A percentile compares a stretch with the other conserved stretches of the same genome.
phyloP scores from a whole-genome alignment of 2,329 filamentous ascomycete genomes.

The Microascus cirrosus region DNA sequence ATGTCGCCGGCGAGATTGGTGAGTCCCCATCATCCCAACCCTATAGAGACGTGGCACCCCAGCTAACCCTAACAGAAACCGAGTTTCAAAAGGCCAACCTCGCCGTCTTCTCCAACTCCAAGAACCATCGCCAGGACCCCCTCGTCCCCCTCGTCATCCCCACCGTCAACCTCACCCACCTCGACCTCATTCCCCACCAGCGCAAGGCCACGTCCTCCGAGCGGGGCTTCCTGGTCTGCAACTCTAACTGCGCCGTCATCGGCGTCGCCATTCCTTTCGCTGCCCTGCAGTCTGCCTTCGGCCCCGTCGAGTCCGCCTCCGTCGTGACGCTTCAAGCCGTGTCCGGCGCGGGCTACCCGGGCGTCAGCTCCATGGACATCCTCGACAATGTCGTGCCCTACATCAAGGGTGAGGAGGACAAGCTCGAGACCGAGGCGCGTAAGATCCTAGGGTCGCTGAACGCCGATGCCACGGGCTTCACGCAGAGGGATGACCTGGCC shows the following conservation, averaged over 20 bases:
- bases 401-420: constrained; percentile 90
- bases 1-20: constrained; percentile 89
- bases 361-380: constrained; percentile 88
- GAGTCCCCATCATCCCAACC: constrained; percentile 18
- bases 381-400: constrained; percentile 93
- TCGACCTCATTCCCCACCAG: constrained; percentile 84
- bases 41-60: background rate
- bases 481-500: constrained; percentile 61
- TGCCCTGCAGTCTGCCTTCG: constrained; percentile 77
- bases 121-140: constrained; percentile 89
- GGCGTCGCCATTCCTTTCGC: constrained; percentile 92
- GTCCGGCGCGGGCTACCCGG: constrained; percentile 83
- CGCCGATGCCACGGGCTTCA: constrained; percentile 58
- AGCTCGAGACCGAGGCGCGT: constrained; percentile 85
- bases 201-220: constrained; percentile 58
- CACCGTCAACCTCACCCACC: constrained; percentile 82
- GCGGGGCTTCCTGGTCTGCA: constrained; percentile 91
- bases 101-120: constrained; percentile 92
- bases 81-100: constrained; percentile 82
- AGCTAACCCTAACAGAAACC: constrained; percentile 51
- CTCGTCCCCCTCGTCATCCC: constrained; percentile 89
- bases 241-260: constrained; percentile 96
- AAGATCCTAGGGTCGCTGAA: constrained; percentile 84
- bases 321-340: constrained; percentile 95
- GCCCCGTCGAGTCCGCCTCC: constrained; percentile 61